phyloP scores from a whole-genome alignment of 768 basidiomycete species.

The Pluteus cervinus region DNA sequence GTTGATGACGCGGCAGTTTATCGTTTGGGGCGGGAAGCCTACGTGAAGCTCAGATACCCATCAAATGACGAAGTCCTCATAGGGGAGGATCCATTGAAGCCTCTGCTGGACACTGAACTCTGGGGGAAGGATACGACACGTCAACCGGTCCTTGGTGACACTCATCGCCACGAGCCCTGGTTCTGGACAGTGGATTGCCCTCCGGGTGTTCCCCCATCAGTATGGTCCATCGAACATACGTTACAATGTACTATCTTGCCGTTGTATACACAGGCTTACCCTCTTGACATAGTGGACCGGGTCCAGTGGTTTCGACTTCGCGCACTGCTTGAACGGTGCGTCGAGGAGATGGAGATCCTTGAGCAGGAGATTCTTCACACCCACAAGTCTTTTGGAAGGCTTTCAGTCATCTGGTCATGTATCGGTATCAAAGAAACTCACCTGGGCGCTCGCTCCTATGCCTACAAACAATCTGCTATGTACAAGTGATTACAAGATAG shows the following conservation, averaged over 20 bases:
- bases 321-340: neutral
- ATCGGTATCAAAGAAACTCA: too few relatives aligned
- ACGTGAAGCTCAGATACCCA: too few relatives aligned
- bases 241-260: too few relatives aligned
- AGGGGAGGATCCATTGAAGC: neutral
- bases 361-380: neutral
- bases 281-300: neutral
- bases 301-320: neutral
- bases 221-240: too few relatives aligned
- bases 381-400: neutral
- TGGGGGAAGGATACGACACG: neutral
- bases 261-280: neutral
- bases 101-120: neutral
- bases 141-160: neutral
- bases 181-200: neutral
- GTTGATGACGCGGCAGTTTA: too few relatives aligned
- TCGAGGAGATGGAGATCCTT: neutral
- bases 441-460: neutral
- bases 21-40: too few relatives aligned
- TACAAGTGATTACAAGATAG: neutral
- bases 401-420: too few relatives aligned
- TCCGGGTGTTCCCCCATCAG: neutral
- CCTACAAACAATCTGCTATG: neutral
- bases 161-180: neutral
- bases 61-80: too few relatives aligned